These are phyloP conservation scores for Aspergillus coremiiformis DNA, from an alignment of 495 filamentous ascomycete species.

Conservation along the genomic window DNA sequence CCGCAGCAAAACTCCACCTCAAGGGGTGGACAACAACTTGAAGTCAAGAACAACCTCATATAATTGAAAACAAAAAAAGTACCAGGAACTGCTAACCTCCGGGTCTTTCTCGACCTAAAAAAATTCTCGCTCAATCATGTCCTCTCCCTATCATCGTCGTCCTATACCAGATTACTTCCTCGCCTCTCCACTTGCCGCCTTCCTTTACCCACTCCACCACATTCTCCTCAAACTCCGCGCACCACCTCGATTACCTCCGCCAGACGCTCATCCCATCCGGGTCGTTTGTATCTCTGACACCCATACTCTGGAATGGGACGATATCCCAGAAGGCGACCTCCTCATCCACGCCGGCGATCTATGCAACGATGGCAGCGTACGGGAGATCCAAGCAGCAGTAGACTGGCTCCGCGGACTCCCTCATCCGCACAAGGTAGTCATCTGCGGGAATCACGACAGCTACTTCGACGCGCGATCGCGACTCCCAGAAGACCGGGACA, in stretches of 20 bases:
- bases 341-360: conserved; percentile 88
- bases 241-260: conserved; percentile 46
- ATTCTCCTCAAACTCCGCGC: conserved; percentile 58
- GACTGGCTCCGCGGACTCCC: conserved; percentile 71
- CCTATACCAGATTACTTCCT: conserved; percentile 39
- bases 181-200: conserved; percentile 41
- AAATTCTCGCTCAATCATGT: conserved; percentile 17
- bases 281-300: conserved; percentile 91
- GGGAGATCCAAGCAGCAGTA: conserved; percentile 66
- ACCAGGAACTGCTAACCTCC: too few relatives aligned
- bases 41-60: too few relatives aligned
- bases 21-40: neutral
- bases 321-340: conserved; percentile 71
- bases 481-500: conserved; percentile 33
- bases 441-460: conserved; percentile 85
- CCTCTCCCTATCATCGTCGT: conserved; percentile 44
- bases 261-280: conserved; percentile 49
- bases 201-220: conserved; percentile 51
- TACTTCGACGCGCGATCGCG: conserved; percentile 61
- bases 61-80: too few relatives aligned
- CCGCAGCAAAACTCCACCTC: neutral
- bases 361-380: conserved; percentile 59
- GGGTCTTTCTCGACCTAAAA: neutral
- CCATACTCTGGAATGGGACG: conserved; percentile 55
- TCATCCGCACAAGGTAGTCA: conserved; percentile 71